Conservation (phyloP, 257 asterid species). For the Solanum peruvianum region DNA sequence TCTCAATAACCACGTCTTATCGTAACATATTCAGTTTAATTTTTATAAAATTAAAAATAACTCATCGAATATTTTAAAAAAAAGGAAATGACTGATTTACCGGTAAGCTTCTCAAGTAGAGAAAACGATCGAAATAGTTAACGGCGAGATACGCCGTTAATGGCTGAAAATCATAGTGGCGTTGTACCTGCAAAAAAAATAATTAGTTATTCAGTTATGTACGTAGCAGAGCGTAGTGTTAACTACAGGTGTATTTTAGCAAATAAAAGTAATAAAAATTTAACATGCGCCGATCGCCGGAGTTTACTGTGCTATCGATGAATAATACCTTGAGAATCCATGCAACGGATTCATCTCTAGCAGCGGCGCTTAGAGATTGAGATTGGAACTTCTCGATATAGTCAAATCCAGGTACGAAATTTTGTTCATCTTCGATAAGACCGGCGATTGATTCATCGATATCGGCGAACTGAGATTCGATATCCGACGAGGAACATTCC, state of each 20-base stretch:
- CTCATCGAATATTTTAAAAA: neutral
- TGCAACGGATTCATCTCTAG: constrained; percentile 59
- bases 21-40: neutral
- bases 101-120: constrained; percentile 62
- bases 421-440: constrained; percentile 63
- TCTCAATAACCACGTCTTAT: too few relatives aligned
- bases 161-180: constrained; percentile 75
- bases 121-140: constrained; percentile 80
- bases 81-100: constrained; percentile 37
- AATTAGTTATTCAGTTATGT: neutral
- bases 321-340: constrained; percentile 87
- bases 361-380: constrained; percentile 41
- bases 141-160: constrained; percentile 88
- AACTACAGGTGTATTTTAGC: neutral
- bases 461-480: constrained; percentile 35
- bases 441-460: constrained; percentile 63
- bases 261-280: neutral
- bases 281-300: neutral
- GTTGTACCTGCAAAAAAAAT: constrained; percentile 54
- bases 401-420: constrained; percentile 30
- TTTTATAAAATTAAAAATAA: neutral
- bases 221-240: neutral
- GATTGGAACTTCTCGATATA: constrained; percentile 22
- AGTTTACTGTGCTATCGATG: neutral
- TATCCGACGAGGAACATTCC: constrained; percentile 76